Base-by-base conservation (phyloP, 2,329 filamentous ascomycete genomes). In the Cercospora sesami region DNA sequence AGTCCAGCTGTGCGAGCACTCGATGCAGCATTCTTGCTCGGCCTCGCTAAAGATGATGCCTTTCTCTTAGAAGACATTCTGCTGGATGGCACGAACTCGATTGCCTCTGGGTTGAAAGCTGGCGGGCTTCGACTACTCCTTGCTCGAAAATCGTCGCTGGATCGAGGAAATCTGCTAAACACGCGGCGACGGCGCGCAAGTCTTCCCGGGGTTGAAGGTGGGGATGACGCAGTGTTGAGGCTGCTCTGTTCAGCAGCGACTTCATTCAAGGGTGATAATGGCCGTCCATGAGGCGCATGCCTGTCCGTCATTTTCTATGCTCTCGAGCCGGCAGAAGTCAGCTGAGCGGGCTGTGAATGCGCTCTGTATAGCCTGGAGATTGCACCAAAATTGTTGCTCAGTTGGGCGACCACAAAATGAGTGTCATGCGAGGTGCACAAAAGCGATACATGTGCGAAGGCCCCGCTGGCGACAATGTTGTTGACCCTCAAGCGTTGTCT, bases 11-110 rank as follows among this genome's bases (percentile, higher is more conserved):
- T 36, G 59, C 65, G 70, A 28, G 67, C 33, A 33, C 39, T 64
- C n/a, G 67, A 65, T n/a, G 64, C 39, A 18, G 57, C 60, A 45
- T 55, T 59, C 48, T 68, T 72, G 36, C 63, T 69, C 26, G 72
- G 60, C 48, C 66, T 65, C 53, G 68, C 69, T 18, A 68, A 71
- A 0, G 73, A 71, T 4, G 74, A 72, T 16, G 74, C 74, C 66
- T 75, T 75, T 66, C 74, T 73, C 73, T 76, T 76, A 69, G 72
- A 62, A 53, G 73, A 68, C 69, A 66, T 69, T 39, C 60, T 70
- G 31, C 51, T 63, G n/a, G 60, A 30, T 21, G 73, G 73, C 28
- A 72, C 68, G 65, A 74, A 74, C n/a, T 73, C 70, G 30, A 62
- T 14, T 14, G 73, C 73, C 48, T 71, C 60, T 10, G 74, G 71